A percentile compares a stretch with the other conserved stretches of the same genome.
phyloP scores from a whole-genome alignment of 345 rosid species.

The Melastoma malabathricum region DNA sequence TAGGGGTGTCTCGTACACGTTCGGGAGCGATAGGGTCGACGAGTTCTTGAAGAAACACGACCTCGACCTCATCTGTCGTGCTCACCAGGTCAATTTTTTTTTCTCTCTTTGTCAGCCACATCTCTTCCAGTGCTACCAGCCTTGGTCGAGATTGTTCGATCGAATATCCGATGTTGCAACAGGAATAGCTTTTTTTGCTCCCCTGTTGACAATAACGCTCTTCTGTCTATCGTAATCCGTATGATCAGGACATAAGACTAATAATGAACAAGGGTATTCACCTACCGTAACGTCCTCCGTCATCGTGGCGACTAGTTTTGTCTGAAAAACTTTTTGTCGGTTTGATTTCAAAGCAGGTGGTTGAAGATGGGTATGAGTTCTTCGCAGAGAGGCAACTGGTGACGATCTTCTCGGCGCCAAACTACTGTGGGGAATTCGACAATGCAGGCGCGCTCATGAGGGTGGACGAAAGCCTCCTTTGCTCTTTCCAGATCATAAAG shows the following conservation, averaged over 20 bases:
- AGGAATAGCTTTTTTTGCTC: no score
- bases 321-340: neutral
- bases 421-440: conserved; percentile 37
- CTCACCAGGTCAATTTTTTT: conserved; percentile 26
- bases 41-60: conserved; percentile 36
- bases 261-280: no score
- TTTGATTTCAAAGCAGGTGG: conserved; percentile 21
- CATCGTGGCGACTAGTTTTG: neutral
- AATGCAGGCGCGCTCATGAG: conserved; percentile 38
- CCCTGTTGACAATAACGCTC: no score
- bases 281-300: no score
- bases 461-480: conserved; percentile 27
- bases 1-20: conserved; percentile 36
- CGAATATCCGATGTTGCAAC: no score
- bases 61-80: conserved; percentile 36
- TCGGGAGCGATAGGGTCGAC: conserved; percentile 33
- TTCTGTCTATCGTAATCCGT: no score
- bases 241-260: no score
- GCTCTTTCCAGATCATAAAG: conserved; percentile 38
- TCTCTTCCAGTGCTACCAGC: no score
- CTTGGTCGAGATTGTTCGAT: no score
- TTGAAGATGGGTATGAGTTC: conserved; percentile 39
- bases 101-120: neutral
- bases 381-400: conserved; percentile 34
- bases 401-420: conserved; percentile 41